Percentiles rank a stretch among this genome's conserved stretches.
Evolutionary conservation across 2,329 filamentous ascomycete genomes (phyloP).

Genomic region (Talaromyces sp.): DNA sequence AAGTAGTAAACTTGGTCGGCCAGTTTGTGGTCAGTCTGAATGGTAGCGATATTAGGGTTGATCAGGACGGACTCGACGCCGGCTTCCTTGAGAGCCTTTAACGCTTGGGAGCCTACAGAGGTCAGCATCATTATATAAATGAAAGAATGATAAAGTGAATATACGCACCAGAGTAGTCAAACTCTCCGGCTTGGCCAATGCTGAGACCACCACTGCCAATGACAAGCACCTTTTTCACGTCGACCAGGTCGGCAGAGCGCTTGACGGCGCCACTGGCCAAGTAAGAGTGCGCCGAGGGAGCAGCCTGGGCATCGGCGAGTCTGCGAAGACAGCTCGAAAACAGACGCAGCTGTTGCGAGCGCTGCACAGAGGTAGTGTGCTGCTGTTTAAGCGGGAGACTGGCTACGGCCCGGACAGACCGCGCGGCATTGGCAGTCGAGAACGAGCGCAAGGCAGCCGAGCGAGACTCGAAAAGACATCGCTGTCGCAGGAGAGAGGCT

Average conservation of each 20-base stretch:
- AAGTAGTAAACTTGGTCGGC: constrained; percentile 98
- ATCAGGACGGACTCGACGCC: constrained; percentile 87
- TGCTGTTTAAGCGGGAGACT: constrained; percentile 4
- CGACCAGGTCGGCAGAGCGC: constrained; percentile 65
- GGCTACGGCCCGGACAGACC: background rate
- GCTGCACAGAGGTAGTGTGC: constrained; percentile 25
- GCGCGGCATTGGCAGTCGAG: constrained; percentile 22
- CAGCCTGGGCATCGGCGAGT: constrained; percentile 53
- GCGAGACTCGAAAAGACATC: constrained; percentile 33
- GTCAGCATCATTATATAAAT: background rate
- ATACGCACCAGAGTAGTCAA: constrained; percentile 87
- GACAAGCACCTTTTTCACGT: constrained; percentile 95
- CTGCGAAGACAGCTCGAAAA: constrained; percentile 37
- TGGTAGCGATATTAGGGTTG: constrained; percentile 97
- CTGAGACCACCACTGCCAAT: constrained; percentile 92
- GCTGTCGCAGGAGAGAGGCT: constrained; percentile 35
- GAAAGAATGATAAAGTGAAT: background rate
- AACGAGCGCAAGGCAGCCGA: constrained; percentile 33
- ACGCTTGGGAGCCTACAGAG: constrained; percentile 76
- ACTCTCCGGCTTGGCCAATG: constrained; percentile 97
- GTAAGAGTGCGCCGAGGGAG: constrained; percentile 80
- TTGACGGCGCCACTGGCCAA: constrained; percentile 82
- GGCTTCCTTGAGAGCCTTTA: constrained; percentile 95
- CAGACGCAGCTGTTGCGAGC: constrained; percentile 37
- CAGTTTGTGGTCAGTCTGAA: constrained; percentile 93